A percentile compares a stretch with the other conserved stretches of the same genome.
These are phyloP conservation scores for Pseudocercospora pini-densiflorae DNA, from an alignment of 2,329 filamentous ascomycete genomes.

Conservation along the genomic window DNA sequence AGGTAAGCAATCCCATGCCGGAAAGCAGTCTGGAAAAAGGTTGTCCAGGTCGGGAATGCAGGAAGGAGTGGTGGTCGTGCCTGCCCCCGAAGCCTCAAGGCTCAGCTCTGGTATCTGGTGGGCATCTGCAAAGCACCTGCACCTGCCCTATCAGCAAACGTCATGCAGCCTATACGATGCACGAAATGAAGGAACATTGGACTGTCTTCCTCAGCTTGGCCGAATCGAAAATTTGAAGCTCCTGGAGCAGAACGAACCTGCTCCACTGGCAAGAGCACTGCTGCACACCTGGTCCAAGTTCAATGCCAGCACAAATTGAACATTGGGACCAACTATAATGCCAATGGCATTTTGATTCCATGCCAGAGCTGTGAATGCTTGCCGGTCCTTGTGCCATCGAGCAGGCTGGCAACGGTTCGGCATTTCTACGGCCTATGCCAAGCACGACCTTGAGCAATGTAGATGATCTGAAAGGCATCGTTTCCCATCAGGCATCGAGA, in stretches of 20 bases:
- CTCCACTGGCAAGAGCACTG: not conserved
- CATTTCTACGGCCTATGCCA: not conserved
- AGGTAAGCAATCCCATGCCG: slow-evolving; percentile 6
- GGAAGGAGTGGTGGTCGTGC: not conserved
- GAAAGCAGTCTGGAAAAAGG: not conserved
- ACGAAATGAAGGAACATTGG: not conserved
- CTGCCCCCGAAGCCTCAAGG: not conserved
- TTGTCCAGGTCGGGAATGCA: not conserved
- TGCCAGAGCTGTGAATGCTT: not conserved
- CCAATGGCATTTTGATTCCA: not conserved
- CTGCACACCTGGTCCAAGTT: not conserved
- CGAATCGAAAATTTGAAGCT: not conserved
- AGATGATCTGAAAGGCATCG: not conserved
- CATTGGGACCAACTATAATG: not conserved
- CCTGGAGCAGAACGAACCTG: not conserved
- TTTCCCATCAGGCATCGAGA: not conserved
- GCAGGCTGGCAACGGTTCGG: not conserved
- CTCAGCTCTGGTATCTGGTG: not conserved
- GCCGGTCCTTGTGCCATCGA: not conserved
- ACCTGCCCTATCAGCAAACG: not conserved
- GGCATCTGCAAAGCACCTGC: not conserved
- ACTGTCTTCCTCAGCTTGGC: not conserved
- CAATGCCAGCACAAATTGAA: not conserved
- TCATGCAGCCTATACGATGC: not conserved
- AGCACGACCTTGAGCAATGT: not conserved